These are phyloP conservation scores for Entomortierella lignicola DNA, from an alignment of 192 early-diverging fungal genomes.

Conservation along the genomic window DNA sequence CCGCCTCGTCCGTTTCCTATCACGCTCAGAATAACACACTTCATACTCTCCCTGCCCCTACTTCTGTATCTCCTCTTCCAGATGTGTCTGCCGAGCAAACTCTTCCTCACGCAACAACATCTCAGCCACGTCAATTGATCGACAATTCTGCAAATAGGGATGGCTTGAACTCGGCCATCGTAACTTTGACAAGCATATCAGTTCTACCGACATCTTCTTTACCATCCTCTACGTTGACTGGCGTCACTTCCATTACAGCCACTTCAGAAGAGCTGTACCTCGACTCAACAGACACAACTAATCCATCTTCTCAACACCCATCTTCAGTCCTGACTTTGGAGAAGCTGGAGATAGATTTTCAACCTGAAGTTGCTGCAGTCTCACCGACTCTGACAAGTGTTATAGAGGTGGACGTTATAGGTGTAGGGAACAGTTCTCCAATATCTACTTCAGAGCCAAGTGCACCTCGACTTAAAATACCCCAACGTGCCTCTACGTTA, in stretches of 20 bases:
- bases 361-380: neutral
- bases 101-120: neutral
- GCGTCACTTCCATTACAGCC: neutral
- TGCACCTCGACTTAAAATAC: neutral
- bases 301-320: neutral
- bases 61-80: neutral
- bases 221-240: neutral
- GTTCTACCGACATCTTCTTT: neutral
- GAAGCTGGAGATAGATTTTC: neutral
- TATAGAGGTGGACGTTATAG: neutral
- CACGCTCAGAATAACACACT: neutral
- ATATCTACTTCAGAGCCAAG: neutral
- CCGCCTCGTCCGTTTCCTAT: slow-evolving; percentile 1
- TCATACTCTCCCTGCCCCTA: neutral
- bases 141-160: neutral
- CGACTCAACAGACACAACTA: neutral
- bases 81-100: slow-evolving; percentile 1
- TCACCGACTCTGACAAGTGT: no score
- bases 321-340: neutral
- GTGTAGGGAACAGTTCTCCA: neutral
- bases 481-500: neutral
- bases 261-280: neutral
- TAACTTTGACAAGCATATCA: neutral
- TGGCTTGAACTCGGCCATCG: neutral
- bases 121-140: neutral